Base-by-base conservation (phyloP, 352 stramenopile genomes). In the Phytophthora multivora region DNA sequence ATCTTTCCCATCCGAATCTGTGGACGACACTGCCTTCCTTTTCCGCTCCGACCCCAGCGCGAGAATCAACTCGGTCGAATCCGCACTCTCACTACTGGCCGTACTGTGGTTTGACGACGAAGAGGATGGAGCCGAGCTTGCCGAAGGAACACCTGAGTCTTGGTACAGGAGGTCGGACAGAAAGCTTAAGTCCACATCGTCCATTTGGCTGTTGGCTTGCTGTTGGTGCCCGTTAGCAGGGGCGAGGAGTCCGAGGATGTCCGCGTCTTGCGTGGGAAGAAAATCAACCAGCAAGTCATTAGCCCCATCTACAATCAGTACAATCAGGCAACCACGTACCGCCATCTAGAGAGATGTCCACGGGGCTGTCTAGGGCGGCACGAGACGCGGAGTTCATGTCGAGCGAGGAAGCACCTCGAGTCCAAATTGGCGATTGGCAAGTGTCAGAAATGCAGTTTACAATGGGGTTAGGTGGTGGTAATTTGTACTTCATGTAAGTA, bases 161-260 rank as follows among this genome's bases (percentile, higher is more conserved):
- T 79, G 72, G 10, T 75, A 59, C 30, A 89, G 55, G 2, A 86
- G 75, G 28, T 86, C 72, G 1, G 72, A 81, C 15, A 89, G 68
- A 38, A 89, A 82, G 45, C 42, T 73, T 35, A 71, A 50, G 49
- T 71, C 63, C 16, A 28, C 25, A 8, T 63, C 63, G 39, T 67
- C 57, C 46, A 67, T 57, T 33, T 54, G 62, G 8, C 31, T 4
- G 13, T 21, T 52, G 19, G 39, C 8, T 28, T 39, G 23, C 15
- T n/a, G 47, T 16, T 28, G 49, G 3, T 7, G 8, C 11, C 28
- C 31, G 25, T 38, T 46, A n/a, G 18, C 19, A 9, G 28, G 8
- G 25, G 16, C 31, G 16, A 53, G n/a, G 18, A 47, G 45, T 41
- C 23, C 23, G 25, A 52, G 46, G 13, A 48, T 6, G 15, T 36